These are phyloP conservation scores for Termitomyces heimii DNA, from an alignment of 768 basidiomycete species.

Conservation along the genomic window DNA sequence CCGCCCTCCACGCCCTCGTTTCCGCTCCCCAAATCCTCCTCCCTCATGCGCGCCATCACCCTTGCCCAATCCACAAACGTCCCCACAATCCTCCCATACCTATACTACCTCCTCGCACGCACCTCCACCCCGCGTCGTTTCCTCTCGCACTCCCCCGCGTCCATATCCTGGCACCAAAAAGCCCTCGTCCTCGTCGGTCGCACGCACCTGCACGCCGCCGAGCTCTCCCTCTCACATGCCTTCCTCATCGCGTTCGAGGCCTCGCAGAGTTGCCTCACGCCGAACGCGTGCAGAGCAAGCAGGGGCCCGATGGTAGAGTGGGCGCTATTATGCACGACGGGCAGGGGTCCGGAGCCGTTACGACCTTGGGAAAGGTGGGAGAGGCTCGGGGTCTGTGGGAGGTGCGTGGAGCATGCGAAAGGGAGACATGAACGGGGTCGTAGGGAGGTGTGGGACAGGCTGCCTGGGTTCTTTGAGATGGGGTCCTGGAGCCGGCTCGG, in stretches of 20 bases:
- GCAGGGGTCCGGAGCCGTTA: conserved; percentile 26
- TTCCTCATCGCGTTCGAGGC: conserved; percentile 36
- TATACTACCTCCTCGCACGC: conserved; percentile 44
- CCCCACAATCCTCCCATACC: conserved; percentile 37
- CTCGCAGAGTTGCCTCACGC: conserved; percentile 21
- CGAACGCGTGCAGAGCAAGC: conserved; percentile 25
- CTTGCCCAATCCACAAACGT: conserved; percentile 37
- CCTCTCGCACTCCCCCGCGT: conserved; percentile 26
- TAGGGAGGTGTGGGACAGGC: conserved; percentile 31
- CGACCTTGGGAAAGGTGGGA: conserved; percentile 29
- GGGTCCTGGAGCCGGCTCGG: conserved; percentile 30
- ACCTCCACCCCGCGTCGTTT: conserved; percentile 27
- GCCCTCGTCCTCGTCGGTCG: conserved; percentile 33
- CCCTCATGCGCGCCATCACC: conserved; percentile 36
- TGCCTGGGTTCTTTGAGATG: conserved; percentile 34
- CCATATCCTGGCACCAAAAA: conserved; percentile 38
- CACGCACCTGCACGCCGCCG: conserved; percentile 34
- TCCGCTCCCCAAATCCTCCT: conserved; percentile 18
- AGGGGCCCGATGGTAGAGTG: conserved; percentile 37
- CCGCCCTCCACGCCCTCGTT: not conserved
- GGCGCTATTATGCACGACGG: conserved; percentile 32
- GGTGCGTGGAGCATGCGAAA: conserved; percentile 27
- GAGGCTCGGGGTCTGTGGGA: conserved; percentile 26
- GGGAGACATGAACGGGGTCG: conserved; percentile 25
- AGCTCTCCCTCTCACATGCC: conserved; percentile 33